Percentiles rank a stretch among this genome's conserved stretches.
Evolutionary conservation across 2,329 filamentous ascomycete species (phyloP).

Genomic region (Ophiostoma perfectum): DNA sequence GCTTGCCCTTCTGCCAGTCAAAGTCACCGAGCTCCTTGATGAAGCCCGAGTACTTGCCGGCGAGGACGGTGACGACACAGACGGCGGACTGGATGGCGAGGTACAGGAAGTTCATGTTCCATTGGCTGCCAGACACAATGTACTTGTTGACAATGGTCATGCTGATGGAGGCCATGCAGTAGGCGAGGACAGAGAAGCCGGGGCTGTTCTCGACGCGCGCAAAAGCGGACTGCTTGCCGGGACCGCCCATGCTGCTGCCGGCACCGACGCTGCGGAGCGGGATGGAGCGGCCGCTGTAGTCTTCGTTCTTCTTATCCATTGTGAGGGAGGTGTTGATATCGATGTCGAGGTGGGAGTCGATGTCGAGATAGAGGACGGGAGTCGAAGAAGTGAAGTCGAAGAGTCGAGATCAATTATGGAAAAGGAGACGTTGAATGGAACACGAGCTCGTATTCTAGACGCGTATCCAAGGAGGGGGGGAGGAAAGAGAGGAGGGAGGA

Average conservation of each 20-base stretch:
- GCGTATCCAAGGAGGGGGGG: slow-evolving; percentile 5
- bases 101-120: slow-evolving; percentile 96
- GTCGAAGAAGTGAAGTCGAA: neutral
- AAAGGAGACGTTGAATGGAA: neutral
- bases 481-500: slow-evolving; percentile 8
- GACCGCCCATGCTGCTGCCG: neutral
- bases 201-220: slow-evolving; percentile 67
- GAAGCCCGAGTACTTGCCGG: slow-evolving; percentile 72
- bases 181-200: slow-evolving; percentile 73
- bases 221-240: slow-evolving; percentile 27
- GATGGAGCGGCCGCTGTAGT: slow-evolving; percentile 48
- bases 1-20: slow-evolving; percentile 81
- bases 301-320: slow-evolving; percentile 82
- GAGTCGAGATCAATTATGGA: neutral
- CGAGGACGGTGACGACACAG: slow-evolving; percentile 77
- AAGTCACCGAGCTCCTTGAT: slow-evolving; percentile 80
- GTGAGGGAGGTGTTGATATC: neutral
- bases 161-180: slow-evolving; percentile 93
- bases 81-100: slow-evolving; percentile 88
- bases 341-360: neutral
- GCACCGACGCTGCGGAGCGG: slow-evolving; percentile 30
- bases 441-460: slow-evolving; percentile 10
- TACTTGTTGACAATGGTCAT: slow-evolving; percentile 99
- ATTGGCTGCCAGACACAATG: slow-evolving; percentile 81
- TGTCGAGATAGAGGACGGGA: neutral